Percentiles rank a stretch among this genome's conserved stretches.
Evolutionary conservation across 2,329 filamentous ascomycete genomes (phyloP).

Genomic region (Sporothrix pseudoabietina): DNA sequence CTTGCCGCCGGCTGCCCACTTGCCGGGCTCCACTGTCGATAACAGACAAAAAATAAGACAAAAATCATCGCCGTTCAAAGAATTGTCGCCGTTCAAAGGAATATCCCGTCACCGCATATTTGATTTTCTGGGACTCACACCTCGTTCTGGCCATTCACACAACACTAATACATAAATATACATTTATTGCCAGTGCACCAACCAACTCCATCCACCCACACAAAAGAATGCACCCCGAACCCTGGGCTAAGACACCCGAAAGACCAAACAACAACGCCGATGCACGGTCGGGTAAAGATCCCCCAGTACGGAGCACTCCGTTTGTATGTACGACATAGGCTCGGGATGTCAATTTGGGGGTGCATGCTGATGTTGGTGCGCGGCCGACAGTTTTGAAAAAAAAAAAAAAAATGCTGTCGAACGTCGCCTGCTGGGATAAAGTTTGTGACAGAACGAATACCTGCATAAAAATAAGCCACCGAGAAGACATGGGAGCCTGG

Average conservation of each 20-base stretch:
- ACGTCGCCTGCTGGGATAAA: too few species aligned
- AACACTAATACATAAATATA: not conserved
- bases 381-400: not conserved
- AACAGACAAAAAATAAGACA: too few species aligned
- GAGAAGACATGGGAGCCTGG: not conserved
- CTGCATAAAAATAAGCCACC: not conserved
- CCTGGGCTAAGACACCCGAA: too few species aligned
- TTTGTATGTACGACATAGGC: too few species aligned
- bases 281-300: too few species aligned
- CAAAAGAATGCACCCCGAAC: not conserved
- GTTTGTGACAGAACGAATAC: not conserved
- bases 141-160: not conserved
- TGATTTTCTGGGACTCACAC: not conserved
- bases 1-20: not conserved
- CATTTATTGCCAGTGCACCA: not conserved
- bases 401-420: not conserved
- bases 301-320: too few species aligned
- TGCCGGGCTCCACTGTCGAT: not conserved
- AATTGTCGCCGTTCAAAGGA: not conserved
- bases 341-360: too few species aligned
- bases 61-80: too few species aligned
- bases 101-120: not conserved
- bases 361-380: too few species aligned
- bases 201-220: not conserved
- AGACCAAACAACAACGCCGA: too few species aligned